phyloP scores from a whole-genome alignment of 768 basidiomycete species.

The Vararia minispora region DNA sequence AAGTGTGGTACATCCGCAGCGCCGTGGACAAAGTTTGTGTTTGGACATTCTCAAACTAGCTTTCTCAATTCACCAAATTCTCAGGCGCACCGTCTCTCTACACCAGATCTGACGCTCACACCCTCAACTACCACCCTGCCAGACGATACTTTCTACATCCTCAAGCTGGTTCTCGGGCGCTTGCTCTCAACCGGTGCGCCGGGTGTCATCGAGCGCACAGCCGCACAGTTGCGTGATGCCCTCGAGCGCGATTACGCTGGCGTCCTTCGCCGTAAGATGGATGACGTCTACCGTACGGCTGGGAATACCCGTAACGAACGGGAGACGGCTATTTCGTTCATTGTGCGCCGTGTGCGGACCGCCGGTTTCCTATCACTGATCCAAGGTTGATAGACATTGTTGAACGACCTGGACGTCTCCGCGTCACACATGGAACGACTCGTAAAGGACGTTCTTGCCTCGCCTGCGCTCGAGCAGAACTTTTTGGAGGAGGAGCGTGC shows the following conservation, averaged over 20 bases:
- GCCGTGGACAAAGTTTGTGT: constrained; percentile 74
- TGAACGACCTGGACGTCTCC: constrained; percentile 94
- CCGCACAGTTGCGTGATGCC: constrained; percentile 54
- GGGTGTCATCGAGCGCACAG: constrained; percentile 42
- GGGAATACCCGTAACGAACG: constrained; percentile 64
- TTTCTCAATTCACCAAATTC: background rate
- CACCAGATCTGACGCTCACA: constrained; percentile 50
- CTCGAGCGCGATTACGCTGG: constrained; percentile 78
- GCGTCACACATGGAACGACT: constrained; percentile 82
- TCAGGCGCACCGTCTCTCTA: constrained; percentile 84
- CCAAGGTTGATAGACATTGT: constrained; percentile 44
- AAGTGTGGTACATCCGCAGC: constrained; percentile 82
- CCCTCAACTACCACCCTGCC: constrained; percentile 67
- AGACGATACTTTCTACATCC: constrained; percentile 93
- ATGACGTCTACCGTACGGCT: constrained; percentile 68
- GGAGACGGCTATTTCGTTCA: constrained; percentile 70
- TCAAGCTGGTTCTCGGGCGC: constrained; percentile 75
- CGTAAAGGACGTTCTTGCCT: constrained; percentile 48
- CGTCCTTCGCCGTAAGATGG: constrained; percentile 75
- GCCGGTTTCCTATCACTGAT: background rate
- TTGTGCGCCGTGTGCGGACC: constrained; percentile 41
- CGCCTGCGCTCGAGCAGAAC: constrained; percentile 48
- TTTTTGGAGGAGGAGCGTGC: constrained; percentile 51
- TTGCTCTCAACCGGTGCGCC: constrained; percentile 69
- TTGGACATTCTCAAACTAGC: background rate